Evolutionary conservation across 495 filamentous ascomycete genomes (phyloP), one percentile per base, ranked within the genome.

Genomic region (Penicillium coffeae): DNA sequence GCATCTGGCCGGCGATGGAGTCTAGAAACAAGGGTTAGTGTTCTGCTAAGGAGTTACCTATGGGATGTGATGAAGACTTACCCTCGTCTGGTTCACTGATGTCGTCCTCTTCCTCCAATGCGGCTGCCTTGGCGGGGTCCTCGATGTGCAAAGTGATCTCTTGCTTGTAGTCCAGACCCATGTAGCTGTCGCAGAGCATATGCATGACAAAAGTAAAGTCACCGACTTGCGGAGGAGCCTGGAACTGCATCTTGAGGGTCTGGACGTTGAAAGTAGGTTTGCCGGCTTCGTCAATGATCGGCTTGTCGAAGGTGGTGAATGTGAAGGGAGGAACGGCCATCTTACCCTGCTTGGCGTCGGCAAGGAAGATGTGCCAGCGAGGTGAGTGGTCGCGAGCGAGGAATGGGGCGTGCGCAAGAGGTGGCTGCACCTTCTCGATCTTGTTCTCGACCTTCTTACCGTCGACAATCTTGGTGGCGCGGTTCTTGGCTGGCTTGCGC

Each of bases 41-140:
- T 51, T 30, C 10, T 41, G 27, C 21, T 30, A 40, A 40, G 36
- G 21, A 10, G 14, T 19, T 13, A 4, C 9, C 25, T 19, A 43
- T 18, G 2, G 35, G 41, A 15, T 25, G 22, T 18, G 22, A 33
- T 40, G 47, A 32, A 41, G 42, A 70, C 83, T 74, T 75, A 95
- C 93, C 93, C 75, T 96, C 93, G 61, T 97, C 93, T 8, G 94
- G 92, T 66, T 98, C 93, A 64, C 88, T 94, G 54, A 96, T 96
- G 58, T 96, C 92, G 58, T 96, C 93, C 51, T 85, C 87, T 37
- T 74, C 69, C 33, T 81, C 80, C 60, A 95, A 81, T 44, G 83
- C 82, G 22, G 78, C 84, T 14, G 86, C 91, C 72, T 91, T 93
- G 65, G 82, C 86, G 34, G 86, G 82, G 54, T 96, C 92, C 55